A percentile compares a stretch with the other conserved stretches of the same genome.
phyloP scores from a whole-genome alignment of 495 filamentous ascomycete genomes.

The Bacidia rubella region DNA sequence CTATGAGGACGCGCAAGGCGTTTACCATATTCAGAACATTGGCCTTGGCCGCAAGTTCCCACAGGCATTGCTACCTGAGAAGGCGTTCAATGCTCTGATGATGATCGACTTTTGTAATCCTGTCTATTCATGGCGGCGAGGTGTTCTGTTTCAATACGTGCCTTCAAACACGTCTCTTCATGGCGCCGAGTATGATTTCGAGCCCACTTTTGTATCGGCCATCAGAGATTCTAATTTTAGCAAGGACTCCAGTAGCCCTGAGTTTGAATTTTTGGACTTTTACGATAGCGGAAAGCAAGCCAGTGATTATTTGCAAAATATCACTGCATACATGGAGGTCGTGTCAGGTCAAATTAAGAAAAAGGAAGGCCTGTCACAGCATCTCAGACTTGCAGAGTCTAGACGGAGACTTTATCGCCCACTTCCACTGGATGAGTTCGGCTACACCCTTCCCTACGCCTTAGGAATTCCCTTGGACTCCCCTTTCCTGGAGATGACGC shows the following conservation, averaged over 20 bases:
- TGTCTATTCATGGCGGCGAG: neutral
- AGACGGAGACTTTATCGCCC: conserved; percentile 16
- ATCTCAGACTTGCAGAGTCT: conserved; percentile 14
- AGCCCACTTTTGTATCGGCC: neutral
- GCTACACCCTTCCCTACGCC: conserved; percentile 14
- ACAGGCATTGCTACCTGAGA: neutral
- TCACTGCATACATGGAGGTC: neutral
- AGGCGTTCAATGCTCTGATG: neutral
- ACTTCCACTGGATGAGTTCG: conserved; percentile 15
- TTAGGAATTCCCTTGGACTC: neutral
- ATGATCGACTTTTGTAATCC: neutral
- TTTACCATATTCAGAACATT: neutral
- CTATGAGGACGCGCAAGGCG: neutral
- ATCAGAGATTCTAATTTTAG: neutral
- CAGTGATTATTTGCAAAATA: neutral
- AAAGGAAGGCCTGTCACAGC: conserved; percentile 6
- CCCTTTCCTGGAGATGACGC: conserved; percentile 11
- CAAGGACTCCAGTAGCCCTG: neutral
- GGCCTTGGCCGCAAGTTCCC: neutral
- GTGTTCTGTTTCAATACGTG: neutral
- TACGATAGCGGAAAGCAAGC: neutral
- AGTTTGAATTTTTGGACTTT: neutral
- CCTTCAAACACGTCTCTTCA: neutral
- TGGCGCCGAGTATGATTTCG: neutral
- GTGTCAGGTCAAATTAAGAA: neutral